Percentiles rank a stretch among this genome's conserved stretches.
Conservation (phyloP, 2,329 filamentous ascomycete species). For the Aspergillus fumigatiaffinis region DNA sequence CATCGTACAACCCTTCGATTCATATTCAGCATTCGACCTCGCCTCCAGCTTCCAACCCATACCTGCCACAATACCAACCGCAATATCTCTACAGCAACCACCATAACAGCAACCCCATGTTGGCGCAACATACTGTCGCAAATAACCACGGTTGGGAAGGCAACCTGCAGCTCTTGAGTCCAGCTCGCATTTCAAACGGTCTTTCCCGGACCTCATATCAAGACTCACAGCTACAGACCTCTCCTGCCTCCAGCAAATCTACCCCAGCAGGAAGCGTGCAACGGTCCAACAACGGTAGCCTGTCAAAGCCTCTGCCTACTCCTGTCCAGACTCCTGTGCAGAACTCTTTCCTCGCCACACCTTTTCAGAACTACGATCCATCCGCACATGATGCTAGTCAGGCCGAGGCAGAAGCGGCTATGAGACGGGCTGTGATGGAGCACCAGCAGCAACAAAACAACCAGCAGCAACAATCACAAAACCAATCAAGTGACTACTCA, state of each 20-base stretch:
- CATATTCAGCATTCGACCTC: slow-evolving; percentile 31
- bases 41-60: slow-evolving; percentile 27
- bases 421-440: slow-evolving; percentile 57
- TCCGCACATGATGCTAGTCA: slow-evolving; percentile 39
- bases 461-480: slow-evolving; percentile 30
- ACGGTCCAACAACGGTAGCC: slow-evolving; percentile 35
- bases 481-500: slow-evolving; percentile 46
- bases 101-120: slow-evolving; percentile 33
- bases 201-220: slow-evolving; percentile 16
- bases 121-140: slow-evolving; percentile 35
- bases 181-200: slow-evolving; percentile 30
- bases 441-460: slow-evolving; percentile 38
- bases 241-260: slow-evolving; percentile 43
- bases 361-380: slow-evolving; percentile 45
- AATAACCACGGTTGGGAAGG: slow-evolving; percentile 34
- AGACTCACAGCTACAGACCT: slow-evolving; percentile 36
- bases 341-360: slow-evolving; percentile 46
- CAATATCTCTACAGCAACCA: slow-evolving; percentile 21
- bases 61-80: slow-evolving; percentile 28
- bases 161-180: slow-evolving; percentile 34
- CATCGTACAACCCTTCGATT: slow-evolving; percentile 37
- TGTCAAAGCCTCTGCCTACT: slow-evolving; percentile 52
- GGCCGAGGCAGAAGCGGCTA: slow-evolving; percentile 54
- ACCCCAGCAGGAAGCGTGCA: slow-evolving; percentile 39
- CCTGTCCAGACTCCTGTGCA: slow-evolving; percentile 54